Evolutionary conservation across 2,329 filamentous ascomycete species (phyloP).

Genomic region (Canariomyces notabilis): DNA sequence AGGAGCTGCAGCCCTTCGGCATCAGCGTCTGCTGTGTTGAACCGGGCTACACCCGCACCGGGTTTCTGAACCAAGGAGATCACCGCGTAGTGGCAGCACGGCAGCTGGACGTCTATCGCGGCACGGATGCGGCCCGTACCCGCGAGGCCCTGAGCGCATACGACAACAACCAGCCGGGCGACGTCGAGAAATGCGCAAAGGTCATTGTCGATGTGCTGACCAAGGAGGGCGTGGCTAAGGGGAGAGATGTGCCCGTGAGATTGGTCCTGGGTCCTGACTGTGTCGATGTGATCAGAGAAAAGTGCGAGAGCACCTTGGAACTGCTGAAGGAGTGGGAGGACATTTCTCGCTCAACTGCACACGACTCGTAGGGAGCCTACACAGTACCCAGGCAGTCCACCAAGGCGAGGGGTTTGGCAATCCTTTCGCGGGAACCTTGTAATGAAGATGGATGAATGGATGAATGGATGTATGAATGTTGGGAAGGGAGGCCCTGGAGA

Average conservation of each 20-base stretch:
- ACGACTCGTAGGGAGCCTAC: too few species aligned
- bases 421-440: too few species aligned
- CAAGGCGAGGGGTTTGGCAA: too few species aligned
- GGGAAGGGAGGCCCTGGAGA: too few species aligned
- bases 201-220: constrained; percentile 46
- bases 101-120: constrained; percentile 17
- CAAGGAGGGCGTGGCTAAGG: constrained; percentile 41
- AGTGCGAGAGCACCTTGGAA: constrained; percentile 39
- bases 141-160: constrained; percentile 26
- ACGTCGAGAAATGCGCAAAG: constrained; percentile 40
- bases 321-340: constrained; percentile 47
- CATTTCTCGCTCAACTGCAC: constrained; percentile 36
- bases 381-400: too few species aligned
- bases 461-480: too few species aligned
- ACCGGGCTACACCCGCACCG: constrained; percentile 36
- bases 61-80: constrained; percentile 27
- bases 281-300: constrained; percentile 36
- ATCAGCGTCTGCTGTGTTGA: constrained; percentile 37
- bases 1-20: constrained; percentile 42
- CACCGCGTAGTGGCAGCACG: constrained; percentile 19
- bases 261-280: constrained; percentile 52
- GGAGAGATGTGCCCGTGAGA: constrained; percentile 47
- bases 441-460: too few species aligned
- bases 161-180: constrained; percentile 41
- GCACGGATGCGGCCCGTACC: constrained; percentile 10